Base-by-base conservation (phyloP, 495 filamentous ascomycete species). In the Aspergillus sclerotiicarbonarius region DNA sequence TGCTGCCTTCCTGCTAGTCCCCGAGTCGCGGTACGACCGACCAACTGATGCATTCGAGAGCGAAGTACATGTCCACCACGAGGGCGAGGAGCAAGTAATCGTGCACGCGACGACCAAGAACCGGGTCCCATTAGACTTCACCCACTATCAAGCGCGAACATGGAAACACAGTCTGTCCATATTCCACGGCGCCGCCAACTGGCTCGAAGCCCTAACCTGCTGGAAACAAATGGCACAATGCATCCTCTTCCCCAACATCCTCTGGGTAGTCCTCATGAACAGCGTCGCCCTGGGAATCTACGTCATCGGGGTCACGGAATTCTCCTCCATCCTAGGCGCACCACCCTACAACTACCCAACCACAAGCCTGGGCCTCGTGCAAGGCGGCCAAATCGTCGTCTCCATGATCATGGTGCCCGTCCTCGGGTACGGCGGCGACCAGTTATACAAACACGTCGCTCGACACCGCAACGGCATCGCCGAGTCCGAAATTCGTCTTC, bases 241-340 rank as follows among this genome's bases (percentile, higher is more conserved):
- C 0, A 16, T 68, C 10, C 56, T 51, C 33, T 55, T 68, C 20
- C 66, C 66, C 5, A 64, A 58, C 25, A 64, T 58, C 8, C 18
- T 66, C 10, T 68, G 63, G 66, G 56, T 68, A 2, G 41, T 68
- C 8, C 32, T 68, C 13, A 51, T 68, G 6, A 68, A 68, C 16
- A 61, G 66, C 25, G 60, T 61, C 30, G 45, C 57, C 29, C 61
- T 68, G 3, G 66, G 66, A 2, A 55, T 62, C 29, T 68, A 68
- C 20, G 63, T 68, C 30, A 62, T 68, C 46, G 53, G 61, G 21
- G 43, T 59, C 13, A 51, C 66, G 4, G 63, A 61, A 16, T 68
- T 66, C 41, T 37, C 61, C 1, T 46, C 19, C 19, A 54, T 66
- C 29, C 53, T 68, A 19, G 54, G 59, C 46, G 20, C 52, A 7